Base-by-base conservation (phyloP, 2,329 filamentous ascomycete genomes). In the Pyrenophora seminiperda region DNA sequence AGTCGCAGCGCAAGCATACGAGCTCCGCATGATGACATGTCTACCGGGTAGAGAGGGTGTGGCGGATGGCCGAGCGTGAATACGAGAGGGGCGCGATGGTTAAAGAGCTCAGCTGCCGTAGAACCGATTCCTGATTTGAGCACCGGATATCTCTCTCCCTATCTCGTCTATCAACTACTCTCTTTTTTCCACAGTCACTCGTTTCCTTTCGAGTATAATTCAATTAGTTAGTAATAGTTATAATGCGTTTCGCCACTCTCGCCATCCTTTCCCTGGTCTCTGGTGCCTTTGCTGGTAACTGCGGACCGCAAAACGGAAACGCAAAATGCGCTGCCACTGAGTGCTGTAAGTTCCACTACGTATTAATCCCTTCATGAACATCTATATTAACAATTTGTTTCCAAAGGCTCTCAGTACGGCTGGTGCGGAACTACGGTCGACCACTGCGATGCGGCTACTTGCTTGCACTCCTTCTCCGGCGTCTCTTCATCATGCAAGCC, bases 401-500 rank as follows among this genome's bases (percentile, higher is more conserved):
- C 14, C n/a, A n/a, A n/a, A 70, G 66, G 66, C 50, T 70, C 65
- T 40, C 66, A 68, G 50, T 68, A 72, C 43, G 69, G 67, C 56
- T 71, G 67, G 72, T 75, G 72, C 53, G 72, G 71, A 41, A 68
- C 56, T 31, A 62, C 61, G 4, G 39, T 58, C 18, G 70, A 66
- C 33, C 62, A 74, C 60, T 75, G 72, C 57, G 68, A 75, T 38
- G 58, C 66, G 10, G 54, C 59, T 22, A 73, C 62, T 17, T 75
- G 72, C 53, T 56, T 67, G 4, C 61, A 59, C 31, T 18, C 54
- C 27, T 74, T 67, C 59, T 73, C 71, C 17, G 71, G 70, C 17
- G 39, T 56, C 3, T 61, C 55, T 29, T 75, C 72, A 5, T 58
- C 57, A 41, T 73, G 72, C 59, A 67, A 64, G 19, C 39, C 56